phyloP scores from a whole-genome alignment of 2,329 filamentous ascomycete genomes.

The Ophiostoma novo-ulmi region DNA sequence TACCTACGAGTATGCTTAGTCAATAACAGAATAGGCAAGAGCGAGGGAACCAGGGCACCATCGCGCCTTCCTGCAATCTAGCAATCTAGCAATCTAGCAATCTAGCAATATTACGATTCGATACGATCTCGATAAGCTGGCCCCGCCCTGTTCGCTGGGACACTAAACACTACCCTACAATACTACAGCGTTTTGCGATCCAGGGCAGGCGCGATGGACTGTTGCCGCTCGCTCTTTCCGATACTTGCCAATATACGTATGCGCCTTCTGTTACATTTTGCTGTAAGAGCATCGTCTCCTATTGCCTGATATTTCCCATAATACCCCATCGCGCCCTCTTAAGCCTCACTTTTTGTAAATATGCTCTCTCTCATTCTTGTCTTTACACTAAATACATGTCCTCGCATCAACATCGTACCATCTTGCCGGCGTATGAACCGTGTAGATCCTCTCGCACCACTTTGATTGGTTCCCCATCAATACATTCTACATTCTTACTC shows the following conservation, averaged over 20 bases:
- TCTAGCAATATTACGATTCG: background rate
- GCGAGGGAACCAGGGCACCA: background rate
- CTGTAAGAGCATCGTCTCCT: background rate
- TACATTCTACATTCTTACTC: background rate
- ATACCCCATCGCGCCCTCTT: background rate
- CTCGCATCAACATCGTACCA: constrained; percentile 2
- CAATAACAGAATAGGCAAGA: background rate
- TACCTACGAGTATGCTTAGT: background rate
- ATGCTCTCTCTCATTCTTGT: background rate
- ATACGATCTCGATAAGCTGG: constrained; percentile 15
- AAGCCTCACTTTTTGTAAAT: background rate
- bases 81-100: background rate
- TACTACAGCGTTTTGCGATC: background rate
- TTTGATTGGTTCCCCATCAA: background rate
- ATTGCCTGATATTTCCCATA: background rate
- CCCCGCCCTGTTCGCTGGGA: constrained; percentile 5
- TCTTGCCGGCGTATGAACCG: background rate
- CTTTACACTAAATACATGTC: background rate
- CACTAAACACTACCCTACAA: background rate
- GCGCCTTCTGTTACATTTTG: background rate
- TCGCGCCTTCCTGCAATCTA: background rate
- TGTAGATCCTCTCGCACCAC: background rate
- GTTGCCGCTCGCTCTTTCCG: background rate
- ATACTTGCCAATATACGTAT: background rate
- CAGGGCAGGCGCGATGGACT: background rate